phyloP scores from a whole-genome alignment of 306 rosid species.

The Psophocarpus tetragonolobus region DNA sequence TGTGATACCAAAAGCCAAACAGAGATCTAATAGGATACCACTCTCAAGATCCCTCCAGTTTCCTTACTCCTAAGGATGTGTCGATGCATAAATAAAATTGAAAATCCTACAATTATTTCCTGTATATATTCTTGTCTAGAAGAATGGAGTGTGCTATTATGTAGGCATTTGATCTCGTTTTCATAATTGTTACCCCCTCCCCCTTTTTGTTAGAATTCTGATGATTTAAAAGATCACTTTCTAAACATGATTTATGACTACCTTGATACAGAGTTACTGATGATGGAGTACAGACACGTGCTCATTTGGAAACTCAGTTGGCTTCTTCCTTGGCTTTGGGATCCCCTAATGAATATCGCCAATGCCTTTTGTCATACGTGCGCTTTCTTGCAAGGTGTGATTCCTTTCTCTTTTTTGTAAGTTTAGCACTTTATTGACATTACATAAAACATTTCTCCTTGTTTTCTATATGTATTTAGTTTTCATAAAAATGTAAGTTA shows the following conservation, averaged over 20 bases:
- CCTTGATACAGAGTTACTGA: constrained; percentile 76
- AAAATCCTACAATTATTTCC: neutral
- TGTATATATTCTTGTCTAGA: neutral
- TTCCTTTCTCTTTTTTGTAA: constrained; percentile 6
- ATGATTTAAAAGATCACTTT: neutral
- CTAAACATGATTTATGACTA: constrained; percentile 29
- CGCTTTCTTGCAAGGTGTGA: constrained; percentile 91
- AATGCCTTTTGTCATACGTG: constrained; percentile 78
- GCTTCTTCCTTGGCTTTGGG: constrained; percentile 87
- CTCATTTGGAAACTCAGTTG: constrained; percentile 94
- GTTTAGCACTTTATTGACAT: neutral
- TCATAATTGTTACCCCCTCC: neutral
- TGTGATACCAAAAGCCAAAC: neutral
- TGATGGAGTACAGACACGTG: constrained; percentile 96
- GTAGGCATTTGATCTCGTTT: neutral
- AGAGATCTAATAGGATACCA: neutral
- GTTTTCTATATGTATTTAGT: neutral
- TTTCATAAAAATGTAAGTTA: constrained; percentile 1
- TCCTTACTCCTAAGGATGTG: neutral
- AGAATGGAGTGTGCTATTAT: constrained; percentile 19
- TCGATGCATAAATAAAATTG: neutral
- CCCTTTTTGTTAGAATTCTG: neutral
- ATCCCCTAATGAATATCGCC: constrained; percentile 92
- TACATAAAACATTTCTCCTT: constrained; percentile 9
- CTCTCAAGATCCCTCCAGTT: neutral